Evolutionary conservation across 192 early-diverging fungal species (phyloP).

Genomic region (Linnemannia hyalina): DNA sequence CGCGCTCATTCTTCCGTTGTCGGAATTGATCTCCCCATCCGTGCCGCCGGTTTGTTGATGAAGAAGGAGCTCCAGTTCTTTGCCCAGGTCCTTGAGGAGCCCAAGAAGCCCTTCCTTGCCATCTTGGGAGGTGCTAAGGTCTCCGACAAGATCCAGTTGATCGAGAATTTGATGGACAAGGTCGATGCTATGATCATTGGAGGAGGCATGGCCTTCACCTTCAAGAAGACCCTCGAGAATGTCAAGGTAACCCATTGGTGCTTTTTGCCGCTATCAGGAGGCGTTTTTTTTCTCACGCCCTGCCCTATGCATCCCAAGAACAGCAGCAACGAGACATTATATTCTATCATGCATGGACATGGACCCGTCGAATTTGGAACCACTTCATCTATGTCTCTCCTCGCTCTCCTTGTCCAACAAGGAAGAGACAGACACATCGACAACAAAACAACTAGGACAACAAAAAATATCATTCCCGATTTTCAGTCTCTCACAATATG

Average conservation of each 20-base stretch:
- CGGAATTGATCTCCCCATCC: slow-evolving; percentile 89
- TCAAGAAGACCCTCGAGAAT: slow-evolving; percentile 90
- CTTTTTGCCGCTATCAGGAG: background rate
- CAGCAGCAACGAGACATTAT: background rate
- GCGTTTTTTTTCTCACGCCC: background rate
- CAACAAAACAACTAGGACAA: background rate
- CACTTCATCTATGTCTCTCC: background rate
- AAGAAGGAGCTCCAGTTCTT: slow-evolving; percentile 99
- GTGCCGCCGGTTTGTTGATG: slow-evolving; percentile 97
- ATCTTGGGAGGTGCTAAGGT: slow-evolving; percentile 99
- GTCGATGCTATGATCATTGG: slow-evolving; percentile 86
- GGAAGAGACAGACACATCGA: background rate
- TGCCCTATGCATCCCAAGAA: background rate
- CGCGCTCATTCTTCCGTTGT: slow-evolving; percentile 99
- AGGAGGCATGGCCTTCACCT: slow-evolving; percentile 99
- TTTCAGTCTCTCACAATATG: background rate
- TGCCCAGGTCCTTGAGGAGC: slow-evolving; percentile 95
- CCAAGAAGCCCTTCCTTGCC: slow-evolving; percentile 93
- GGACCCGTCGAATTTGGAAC: background rate
- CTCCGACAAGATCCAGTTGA: slow-evolving; percentile 98
- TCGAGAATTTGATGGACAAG: slow-evolving; percentile 98
- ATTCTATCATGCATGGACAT: slow-evolving; percentile 1
- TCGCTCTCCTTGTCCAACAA: background rate
- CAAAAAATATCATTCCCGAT: background rate
- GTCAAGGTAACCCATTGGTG: slow-evolving; percentile 70